phyloP scores from a whole-genome alignment of 2,329 filamentous ascomycete genomes.

The Xylariales sp. region DNA sequence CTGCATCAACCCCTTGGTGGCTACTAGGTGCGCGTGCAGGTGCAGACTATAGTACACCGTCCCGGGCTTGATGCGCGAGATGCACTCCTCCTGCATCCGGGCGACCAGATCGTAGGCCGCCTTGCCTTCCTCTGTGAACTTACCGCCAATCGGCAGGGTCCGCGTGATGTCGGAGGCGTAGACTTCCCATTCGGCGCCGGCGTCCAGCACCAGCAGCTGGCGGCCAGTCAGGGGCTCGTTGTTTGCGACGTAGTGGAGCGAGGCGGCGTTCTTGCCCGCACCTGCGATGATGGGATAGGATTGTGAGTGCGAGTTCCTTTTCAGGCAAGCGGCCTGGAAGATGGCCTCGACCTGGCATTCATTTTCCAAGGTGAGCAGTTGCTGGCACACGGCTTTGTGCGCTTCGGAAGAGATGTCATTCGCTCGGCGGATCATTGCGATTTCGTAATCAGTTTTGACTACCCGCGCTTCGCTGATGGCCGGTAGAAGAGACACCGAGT shows the following conservation, averaged over 20 bases:
- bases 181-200: slow-evolving; percentile 76
- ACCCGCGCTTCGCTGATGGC: slow-evolving; percentile 79
- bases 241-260: slow-evolving; percentile 83
- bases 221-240: slow-evolving; percentile 64
- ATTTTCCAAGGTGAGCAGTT: slow-evolving; percentile 59
- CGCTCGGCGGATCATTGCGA: slow-evolving; percentile 75
- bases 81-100: slow-evolving; percentile 74
- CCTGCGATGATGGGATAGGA: slow-evolving; percentile 89
- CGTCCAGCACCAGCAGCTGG: slow-evolving; percentile 78
- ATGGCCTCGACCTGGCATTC: slow-evolving; percentile 81
- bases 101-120: slow-evolving; percentile 74
- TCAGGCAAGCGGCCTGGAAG: slow-evolving; percentile 69
- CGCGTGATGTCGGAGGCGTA: slow-evolving; percentile 91
- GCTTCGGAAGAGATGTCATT: slow-evolving; percentile 74
- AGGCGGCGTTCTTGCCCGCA: slow-evolving; percentile 74
- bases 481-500: slow-evolving; percentile 51
- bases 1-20: slow-evolving; percentile 63
- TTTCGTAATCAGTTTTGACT: slow-evolving; percentile 80
- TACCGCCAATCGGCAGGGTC: slow-evolving; percentile 72
- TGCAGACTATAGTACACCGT: slow-evolving; percentile 69
- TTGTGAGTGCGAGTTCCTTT: slow-evolving; percentile 68
- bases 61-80: slow-evolving; percentile 64
- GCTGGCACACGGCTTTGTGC: slow-evolving; percentile 67
- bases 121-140: slow-evolving; percentile 29
- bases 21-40: slow-evolving; percentile 66